Conservation (phyloP, 1,139 yeast genomes). For the Candida freyschussii region DNA sequence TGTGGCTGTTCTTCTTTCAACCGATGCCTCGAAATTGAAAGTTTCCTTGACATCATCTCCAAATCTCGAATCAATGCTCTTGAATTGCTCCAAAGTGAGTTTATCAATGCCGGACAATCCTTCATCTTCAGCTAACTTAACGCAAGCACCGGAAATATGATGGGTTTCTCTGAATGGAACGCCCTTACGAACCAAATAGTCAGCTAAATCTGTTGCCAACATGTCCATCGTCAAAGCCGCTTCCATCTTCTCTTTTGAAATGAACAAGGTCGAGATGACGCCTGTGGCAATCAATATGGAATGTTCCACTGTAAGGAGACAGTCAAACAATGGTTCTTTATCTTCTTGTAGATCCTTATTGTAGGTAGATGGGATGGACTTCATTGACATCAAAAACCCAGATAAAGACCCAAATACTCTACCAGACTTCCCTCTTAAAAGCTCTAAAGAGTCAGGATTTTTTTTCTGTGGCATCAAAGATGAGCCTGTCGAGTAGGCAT, state of each 20-base stretch:
- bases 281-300: constrained; percentile 94
- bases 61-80: constrained; percentile 75
- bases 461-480: constrained; percentile 99
- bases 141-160: constrained; percentile 97
- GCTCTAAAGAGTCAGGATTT: constrained; percentile 93
- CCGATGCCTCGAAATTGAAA: constrained; percentile 88
- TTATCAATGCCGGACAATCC: constrained; percentile 77
- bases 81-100: constrained; percentile 69
- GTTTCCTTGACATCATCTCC: constrained; percentile 74
- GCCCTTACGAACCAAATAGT: constrained; percentile 93
- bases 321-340: constrained; percentile 94
- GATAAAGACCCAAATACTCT: constrained; percentile 93
- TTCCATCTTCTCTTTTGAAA: constrained; percentile 71
- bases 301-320: constrained; percentile 85
- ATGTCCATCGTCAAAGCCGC: constrained; percentile 95
- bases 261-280: constrained; percentile 77
- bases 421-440: constrained; percentile 94
- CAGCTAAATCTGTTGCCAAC: constrained; percentile 98
- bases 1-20: constrained; percentile 91
- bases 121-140: constrained; percentile 77
- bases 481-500: constrained; percentile 97
- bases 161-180: constrained; percentile 99
- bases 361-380: constrained; percentile 94
- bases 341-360: constrained; percentile 99
- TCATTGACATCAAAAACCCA: constrained; percentile 93